Percentiles rank a stretch among this genome's conserved stretches.
Evolutionary conservation across 106 monocot genomes (phyloP).

Genomic region (Dendrobium chrysotoxum): DNA sequence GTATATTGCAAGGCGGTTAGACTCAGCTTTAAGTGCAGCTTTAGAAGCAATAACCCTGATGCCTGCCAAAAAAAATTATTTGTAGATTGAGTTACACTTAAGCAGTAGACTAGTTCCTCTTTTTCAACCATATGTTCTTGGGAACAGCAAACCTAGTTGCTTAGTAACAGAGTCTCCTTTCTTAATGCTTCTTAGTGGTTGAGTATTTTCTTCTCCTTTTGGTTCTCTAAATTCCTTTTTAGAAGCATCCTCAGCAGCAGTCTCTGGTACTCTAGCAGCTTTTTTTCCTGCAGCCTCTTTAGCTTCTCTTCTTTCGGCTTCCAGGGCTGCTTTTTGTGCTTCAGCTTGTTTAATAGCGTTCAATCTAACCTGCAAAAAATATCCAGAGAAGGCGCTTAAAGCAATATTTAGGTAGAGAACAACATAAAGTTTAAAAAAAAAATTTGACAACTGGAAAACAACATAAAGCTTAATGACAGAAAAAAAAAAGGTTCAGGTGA

Average conservation of each 20-base stretch:
- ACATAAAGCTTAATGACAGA: neutral
- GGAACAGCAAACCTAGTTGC: neutral
- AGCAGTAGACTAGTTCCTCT: neutral
- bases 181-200: neutral
- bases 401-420: neutral
- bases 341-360: slow-evolving; percentile 54
- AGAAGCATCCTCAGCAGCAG: slow-evolving; percentile 16
- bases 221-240: slow-evolving; percentile 2
- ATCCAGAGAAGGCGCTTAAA: neutral
- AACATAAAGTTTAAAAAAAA: neutral
- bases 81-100: neutral
- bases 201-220: neutral
- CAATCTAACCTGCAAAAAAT: slow-evolving; percentile 30
- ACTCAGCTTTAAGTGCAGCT: slow-evolving; percentile 58
- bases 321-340: slow-evolving; percentile 37
- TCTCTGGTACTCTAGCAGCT: slow-evolving; percentile 30
- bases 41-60: slow-evolving; percentile 50
- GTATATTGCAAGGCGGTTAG: slow-evolving; percentile 34
- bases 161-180: neutral
- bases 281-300: slow-evolving; percentile 49
- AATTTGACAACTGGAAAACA: neutral
- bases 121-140: neutral
- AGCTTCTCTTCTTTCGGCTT: slow-evolving; percentile 34
- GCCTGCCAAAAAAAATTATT: slow-evolving; percentile 20
- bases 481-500: neutral